Evolutionary conservation across 768 basidiomycete genomes (phyloP).

Genomic region (Xerocomus spinulosus): DNA sequence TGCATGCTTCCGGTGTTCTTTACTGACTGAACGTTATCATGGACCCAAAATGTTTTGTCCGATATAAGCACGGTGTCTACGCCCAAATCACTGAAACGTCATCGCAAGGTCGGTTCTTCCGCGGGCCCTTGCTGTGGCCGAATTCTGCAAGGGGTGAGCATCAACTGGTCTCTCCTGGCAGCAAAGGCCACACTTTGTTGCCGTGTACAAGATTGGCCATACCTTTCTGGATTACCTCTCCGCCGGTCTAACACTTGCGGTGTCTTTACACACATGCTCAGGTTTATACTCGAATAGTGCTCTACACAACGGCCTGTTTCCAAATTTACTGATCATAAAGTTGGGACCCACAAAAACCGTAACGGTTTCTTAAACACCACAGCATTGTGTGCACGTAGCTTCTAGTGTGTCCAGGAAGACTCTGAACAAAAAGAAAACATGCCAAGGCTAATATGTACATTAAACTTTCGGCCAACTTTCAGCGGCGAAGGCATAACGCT

Average conservation of each 20-base stretch:
- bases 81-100: constrained; percentile 2
- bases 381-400: constrained; percentile 1
- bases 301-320: no score
- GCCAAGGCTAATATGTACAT: constrained; percentile 1
- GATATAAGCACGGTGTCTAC: not conserved
- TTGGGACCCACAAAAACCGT: constrained; percentile 3
- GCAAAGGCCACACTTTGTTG: no score
- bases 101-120: constrained; percentile 6
- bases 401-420: not conserved
- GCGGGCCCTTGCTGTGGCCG: not conserved
- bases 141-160: not conserved
- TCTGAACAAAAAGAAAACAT: not conserved
- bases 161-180: not conserved
- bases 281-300: no score
- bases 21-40: not conserved
- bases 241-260: no score
- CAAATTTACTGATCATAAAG: no score
- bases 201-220: no score
- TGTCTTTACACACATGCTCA: no score
- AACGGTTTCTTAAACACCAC: not conserved
- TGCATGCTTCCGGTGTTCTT: not conserved
- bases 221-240: no score
- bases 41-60: not conserved
- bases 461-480: not conserved
- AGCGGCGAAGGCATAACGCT: no score